phyloP scores from a whole-genome alignment of 441 rosid species.

The Mallotus repandus region DNA sequence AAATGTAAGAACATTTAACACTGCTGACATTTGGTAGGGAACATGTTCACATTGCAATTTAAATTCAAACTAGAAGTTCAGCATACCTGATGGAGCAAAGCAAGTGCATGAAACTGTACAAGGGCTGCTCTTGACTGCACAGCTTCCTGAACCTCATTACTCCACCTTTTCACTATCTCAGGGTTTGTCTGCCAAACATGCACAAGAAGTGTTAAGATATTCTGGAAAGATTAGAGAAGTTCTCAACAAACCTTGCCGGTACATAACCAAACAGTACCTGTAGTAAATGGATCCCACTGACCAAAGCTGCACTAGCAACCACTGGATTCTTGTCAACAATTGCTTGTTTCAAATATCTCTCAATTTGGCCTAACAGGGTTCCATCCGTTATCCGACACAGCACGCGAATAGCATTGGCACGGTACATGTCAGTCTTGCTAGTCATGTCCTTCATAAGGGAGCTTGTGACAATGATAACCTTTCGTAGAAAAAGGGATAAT shows the following conservation, averaged over 20 bases:
- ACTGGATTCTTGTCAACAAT: constrained; percentile 98
- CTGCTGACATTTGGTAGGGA: not conserved
- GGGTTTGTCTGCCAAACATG: constrained; percentile 72
- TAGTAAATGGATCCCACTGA: constrained; percentile 95
- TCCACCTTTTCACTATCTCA: constrained; percentile 98
- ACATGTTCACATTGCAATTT: not conserved
- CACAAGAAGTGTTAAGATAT: constrained; percentile 14
- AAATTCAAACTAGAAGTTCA: constrained; percentile 8
- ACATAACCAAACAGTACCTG: constrained; percentile 50
- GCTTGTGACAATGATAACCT: constrained; percentile 99
- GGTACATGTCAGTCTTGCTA: constrained; percentile 97
- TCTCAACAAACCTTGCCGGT: not conserved
- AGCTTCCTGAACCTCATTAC: constrained; percentile 99
- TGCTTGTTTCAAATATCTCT: constrained; percentile 95
- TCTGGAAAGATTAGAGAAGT: not conserved
- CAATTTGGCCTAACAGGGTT: constrained; percentile 90
- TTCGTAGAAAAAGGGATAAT: constrained; percentile 14
- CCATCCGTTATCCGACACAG: constrained; percentile 95
- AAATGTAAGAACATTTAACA: not conserved
- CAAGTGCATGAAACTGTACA: constrained; percentile 98
- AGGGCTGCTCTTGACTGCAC: constrained; percentile 96
- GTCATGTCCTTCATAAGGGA: constrained; percentile 99
- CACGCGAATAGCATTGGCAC: constrained; percentile 97
- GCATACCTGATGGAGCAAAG: constrained; percentile 83
- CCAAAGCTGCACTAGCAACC: constrained; percentile 99